Percentiles rank a stretch among this genome's conserved stretches.
Conservation (phyloP, 495 filamentous ascomycete species). For the Massariosphaeria phaeospora region DNA sequence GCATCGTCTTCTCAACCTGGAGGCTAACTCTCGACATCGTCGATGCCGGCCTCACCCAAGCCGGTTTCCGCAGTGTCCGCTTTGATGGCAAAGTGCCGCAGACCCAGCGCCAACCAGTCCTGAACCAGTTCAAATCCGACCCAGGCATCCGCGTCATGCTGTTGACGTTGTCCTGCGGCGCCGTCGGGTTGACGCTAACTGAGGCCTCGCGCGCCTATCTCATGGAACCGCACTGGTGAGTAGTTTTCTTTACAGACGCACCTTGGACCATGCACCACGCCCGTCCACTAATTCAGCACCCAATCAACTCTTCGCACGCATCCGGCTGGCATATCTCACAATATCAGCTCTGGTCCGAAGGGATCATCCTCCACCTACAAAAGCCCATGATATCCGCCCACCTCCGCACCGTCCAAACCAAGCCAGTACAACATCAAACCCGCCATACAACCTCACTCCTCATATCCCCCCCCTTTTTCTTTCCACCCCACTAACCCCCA, state of each 20-base stretch:
- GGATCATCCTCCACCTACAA: too few relatives aligned
- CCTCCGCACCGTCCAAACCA: too few relatives aligned
- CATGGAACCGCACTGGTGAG: constrained; percentile 27
- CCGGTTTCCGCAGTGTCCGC: constrained; percentile 35
- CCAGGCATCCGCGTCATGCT: constrained; percentile 20
- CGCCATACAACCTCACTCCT: not conserved
- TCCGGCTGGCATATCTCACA: too few relatives aligned
- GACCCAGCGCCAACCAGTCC: constrained; percentile 4
- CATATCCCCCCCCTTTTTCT: not conserved
- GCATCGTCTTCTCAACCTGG: constrained; percentile 47
- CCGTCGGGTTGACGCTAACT: constrained; percentile 24
- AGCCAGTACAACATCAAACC: too few relatives aligned
- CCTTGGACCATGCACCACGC: too few relatives aligned
- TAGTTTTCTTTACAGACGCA: too few relatives aligned
- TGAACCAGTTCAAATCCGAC: constrained; percentile 20
- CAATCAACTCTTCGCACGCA: too few relatives aligned
- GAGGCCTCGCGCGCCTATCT: constrained; percentile 26
- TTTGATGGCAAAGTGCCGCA: constrained; percentile 46
- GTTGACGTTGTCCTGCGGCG: constrained; percentile 19
- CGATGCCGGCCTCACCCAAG: constrained; percentile 37
- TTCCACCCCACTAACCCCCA: too few relatives aligned
- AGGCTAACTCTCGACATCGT: constrained; percentile 44
- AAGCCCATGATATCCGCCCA: too few relatives aligned
- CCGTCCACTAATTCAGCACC: too few relatives aligned
- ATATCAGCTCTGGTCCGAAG: too few relatives aligned